Evolutionary conservation across 2,329 filamentous ascomycete genomes (phyloP), one percentile per base, ranked within the genome.

Genomic region (Plenodomus biglobosus): DNA sequence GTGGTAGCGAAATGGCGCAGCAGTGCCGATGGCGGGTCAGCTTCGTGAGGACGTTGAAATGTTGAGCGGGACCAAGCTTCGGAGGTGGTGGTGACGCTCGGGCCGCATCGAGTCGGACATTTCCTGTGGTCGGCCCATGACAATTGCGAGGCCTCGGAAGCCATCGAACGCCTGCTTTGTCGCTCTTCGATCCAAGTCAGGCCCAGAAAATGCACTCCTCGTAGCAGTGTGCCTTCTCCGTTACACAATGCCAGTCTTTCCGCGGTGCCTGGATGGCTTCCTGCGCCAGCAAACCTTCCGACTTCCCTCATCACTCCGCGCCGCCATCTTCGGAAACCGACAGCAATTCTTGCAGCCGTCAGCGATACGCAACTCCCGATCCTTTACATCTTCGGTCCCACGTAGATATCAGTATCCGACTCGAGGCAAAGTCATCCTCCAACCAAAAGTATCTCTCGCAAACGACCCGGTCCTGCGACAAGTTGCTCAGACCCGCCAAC

Each of bases 381-480:
- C 57, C 20, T 68, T 66, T 40, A 62, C 61, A 4, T 62, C 63
- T 1, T 56, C 66, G 7, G 42, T 53, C 32, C 34, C 60, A 8
- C 64, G 58, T 16, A 55, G 63, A 50, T 65, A 65, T 39, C 54
- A 59, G 22, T 55, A 59, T 43, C 43, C 44, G 13, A 52, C 48
- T 37, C 55, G 53, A 35, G 38, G 40, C 10, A 42, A 43, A 11
- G 39, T 48, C 34, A 44, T 40, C 1, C 38, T 34, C 1, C 56
- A 44, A 24, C 49, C 50, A 3, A 55, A 47, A 41, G 27, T 48
- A 13, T 62, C 62, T 44, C 38, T 61, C n/a, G 58, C 45, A 44
- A 54, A 50, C 41, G 68, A 72, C 44, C 66, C 68, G 2, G 64
- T 70, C n/a, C 53, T 72, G 17, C 68, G 67, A 22, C 58, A 61